These are phyloP conservation scores for Crithidia fasciculata DNA, from an alignment of 208 protist species.

Conservation along the genomic window DNA sequence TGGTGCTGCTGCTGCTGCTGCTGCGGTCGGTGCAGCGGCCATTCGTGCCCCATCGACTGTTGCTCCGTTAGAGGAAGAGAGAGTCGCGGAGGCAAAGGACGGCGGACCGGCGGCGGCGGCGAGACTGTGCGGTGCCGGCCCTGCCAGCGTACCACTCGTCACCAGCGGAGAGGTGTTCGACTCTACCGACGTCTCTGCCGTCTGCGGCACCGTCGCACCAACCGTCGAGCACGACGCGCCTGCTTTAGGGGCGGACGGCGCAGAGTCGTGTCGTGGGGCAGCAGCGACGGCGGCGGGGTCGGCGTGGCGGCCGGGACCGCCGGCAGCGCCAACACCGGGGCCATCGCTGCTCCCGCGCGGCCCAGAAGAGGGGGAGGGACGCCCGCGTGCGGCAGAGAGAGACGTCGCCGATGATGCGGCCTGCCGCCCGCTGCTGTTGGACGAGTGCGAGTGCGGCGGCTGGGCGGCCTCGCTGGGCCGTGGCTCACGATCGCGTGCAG, in stretches of 20 bases:
- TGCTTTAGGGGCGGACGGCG: not conserved
- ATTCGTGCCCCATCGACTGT: too few relatives aligned
- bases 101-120: not conserved
- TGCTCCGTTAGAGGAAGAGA: not conserved
- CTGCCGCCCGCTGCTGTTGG: not conserved
- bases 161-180: not conserved
- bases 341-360: not conserved
- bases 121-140: not conserved
- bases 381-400: not conserved
- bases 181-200: not conserved
- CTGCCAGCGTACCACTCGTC: not conserved
- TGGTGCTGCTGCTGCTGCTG: conserved; percentile 7
- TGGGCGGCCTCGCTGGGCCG: not conserved
- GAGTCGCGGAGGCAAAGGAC: not conserved
- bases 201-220: not conserved
- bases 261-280: conserved; percentile 1
- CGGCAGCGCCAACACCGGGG: not conserved
- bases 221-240: conserved; percentile 1
- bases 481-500: not conserved
- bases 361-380: not conserved
- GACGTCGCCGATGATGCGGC: not conserved
- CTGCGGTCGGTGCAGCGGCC: not conserved
- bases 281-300: not conserved
- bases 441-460: not conserved
- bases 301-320: conserved; percentile 12